Percentiles rank a stretch among this genome's conserved stretches.
Evolutionary conservation across 768 basidiomycete species (phyloP).

Genomic region (Russula sp.): DNA sequence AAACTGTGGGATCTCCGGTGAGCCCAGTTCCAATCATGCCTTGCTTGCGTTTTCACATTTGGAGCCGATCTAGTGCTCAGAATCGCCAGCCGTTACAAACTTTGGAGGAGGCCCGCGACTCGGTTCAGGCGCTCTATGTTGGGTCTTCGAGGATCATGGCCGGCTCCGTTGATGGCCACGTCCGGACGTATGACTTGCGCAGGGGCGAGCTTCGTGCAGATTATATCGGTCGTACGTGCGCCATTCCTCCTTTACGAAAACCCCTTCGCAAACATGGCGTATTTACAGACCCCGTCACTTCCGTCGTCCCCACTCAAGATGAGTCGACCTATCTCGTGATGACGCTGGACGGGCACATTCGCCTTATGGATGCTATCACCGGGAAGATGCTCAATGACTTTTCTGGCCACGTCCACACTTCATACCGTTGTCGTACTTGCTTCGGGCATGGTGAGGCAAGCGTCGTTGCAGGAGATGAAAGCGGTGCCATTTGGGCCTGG

Average conservation of each 20-base stretch:
- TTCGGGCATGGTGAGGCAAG: conserved; percentile 80
- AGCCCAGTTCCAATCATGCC: conserved; percentile 14
- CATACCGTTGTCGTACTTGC: conserved; percentile 73
- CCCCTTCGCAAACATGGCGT: neutral
- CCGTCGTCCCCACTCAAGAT: conserved; percentile 74
- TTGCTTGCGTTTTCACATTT: neutral
- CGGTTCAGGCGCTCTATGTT: conserved; percentile 73
- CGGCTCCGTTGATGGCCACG: conserved; percentile 86
- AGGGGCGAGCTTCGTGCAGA: conserved; percentile 88
- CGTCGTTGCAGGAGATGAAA: conserved; percentile 85
- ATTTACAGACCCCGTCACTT: conserved; percentile 75
- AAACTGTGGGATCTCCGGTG: conserved; percentile 90
- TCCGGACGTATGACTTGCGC: conserved; percentile 91
- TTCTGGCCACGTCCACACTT: conserved; percentile 61
- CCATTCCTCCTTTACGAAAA: neutral
- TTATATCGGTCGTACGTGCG: conserved; percentile 75
- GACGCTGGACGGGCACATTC: conserved; percentile 76
- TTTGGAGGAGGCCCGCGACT: conserved; percentile 82
- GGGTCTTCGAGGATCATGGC: conserved; percentile 59
- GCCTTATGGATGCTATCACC: conserved; percentile 75
- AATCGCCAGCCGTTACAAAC: conserved; percentile 83
- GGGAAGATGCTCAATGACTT: conserved; percentile 87
- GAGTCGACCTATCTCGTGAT: conserved; percentile 73
- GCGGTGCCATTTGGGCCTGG: conserved; percentile 87
- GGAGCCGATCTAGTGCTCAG: conserved; percentile 45